Percentiles rank a stretch among this genome's conserved stretches.
Conservation (phyloP, 352 stramenopile species). For the Globisporangium okanoganense region DNA sequence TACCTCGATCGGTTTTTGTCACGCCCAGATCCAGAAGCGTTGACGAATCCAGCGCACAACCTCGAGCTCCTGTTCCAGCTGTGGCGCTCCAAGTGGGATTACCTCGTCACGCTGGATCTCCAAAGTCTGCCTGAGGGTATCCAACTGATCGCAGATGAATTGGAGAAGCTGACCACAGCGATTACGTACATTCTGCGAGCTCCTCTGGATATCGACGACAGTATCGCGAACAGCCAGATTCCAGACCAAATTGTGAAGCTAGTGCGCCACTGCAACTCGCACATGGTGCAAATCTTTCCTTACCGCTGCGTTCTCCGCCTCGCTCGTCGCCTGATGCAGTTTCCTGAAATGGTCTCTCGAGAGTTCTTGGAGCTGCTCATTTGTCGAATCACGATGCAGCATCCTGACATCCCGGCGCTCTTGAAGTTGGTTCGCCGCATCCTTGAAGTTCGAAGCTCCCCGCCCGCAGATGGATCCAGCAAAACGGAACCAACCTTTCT, state of each 20-base stretch:
- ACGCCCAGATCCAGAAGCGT: conserved; percentile 57
- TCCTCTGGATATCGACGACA: conserved; percentile 64
- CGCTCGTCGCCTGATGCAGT: conserved; percentile 60
- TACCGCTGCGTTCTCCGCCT: conserved; percentile 66
- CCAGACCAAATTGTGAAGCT: conserved; percentile 74
- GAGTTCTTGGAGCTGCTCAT: conserved; percentile 74
- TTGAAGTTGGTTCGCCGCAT: conserved; percentile 73
- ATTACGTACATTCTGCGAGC: conserved; percentile 68
- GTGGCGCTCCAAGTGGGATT: conserved; percentile 58
- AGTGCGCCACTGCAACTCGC: conserved; percentile 67
- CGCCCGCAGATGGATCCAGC: conserved; percentile 22
- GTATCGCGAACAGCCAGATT: conserved; percentile 60
- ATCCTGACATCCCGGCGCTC: conserved; percentile 62
- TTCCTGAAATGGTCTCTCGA: conserved; percentile 55
- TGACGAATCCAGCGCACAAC: conserved; percentile 79
- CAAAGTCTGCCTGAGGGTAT: conserved; percentile 55
- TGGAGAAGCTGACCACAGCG: conserved; percentile 69
- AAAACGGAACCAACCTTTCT: conserved; percentile 38
- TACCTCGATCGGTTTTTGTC: conserved; percentile 76
- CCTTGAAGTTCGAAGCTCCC: conserved; percentile 49
- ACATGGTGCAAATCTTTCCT: conserved; percentile 64
- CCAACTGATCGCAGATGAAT: conserved; percentile 38
- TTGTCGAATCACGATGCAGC: conserved; percentile 65
- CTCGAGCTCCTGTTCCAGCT: conserved; percentile 70
- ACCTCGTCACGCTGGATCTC: conserved; percentile 56